A percentile compares a stretch with the other conserved stretches of the same genome.
phyloP scores from a whole-genome alignment of 345 rosid species.

The Erodium maritimum region DNA sequence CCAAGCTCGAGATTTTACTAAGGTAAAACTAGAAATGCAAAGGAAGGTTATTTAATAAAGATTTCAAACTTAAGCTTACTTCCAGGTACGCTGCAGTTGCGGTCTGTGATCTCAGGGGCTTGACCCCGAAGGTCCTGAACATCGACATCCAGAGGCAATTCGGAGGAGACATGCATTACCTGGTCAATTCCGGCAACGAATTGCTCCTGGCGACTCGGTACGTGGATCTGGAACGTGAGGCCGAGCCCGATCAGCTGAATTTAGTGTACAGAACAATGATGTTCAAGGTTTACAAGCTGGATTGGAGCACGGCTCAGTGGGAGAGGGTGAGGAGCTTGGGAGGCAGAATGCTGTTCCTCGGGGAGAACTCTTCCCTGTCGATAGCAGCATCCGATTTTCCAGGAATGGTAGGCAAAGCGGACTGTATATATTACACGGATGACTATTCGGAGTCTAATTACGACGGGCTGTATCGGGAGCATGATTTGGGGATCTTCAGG shows the following conservation, averaged over 20 bases:
- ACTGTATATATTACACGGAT: slow-evolving; percentile 43
- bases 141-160: slow-evolving; percentile 15
- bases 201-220: slow-evolving; percentile 29
- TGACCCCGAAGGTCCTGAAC: slow-evolving; percentile 18
- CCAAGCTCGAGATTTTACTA: too few relatives aligned
- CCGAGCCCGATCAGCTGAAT: slow-evolving; percentile 15
- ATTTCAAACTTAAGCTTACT: too few relatives aligned
- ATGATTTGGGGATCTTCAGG: slow-evolving; percentile 45
- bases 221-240: slow-evolving; percentile 16
- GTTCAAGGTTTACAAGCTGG: slow-evolving; percentile 37
- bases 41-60: too few relatives aligned
- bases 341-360: slow-evolving; percentile 29
- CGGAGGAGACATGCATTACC: slow-evolving; percentile 44
- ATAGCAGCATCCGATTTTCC: slow-evolving; percentile 34
- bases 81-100: slow-evolving; percentile 25
- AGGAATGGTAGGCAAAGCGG: slow-evolving; percentile 27
- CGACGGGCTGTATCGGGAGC: slow-evolving; percentile 23
- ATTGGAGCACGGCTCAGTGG: slow-evolving; percentile 23
- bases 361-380: slow-evolving; percentile 36
- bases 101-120: slow-evolving; percentile 24
- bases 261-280: slow-evolving; percentile 22
- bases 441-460: slow-evolving; percentile 33
- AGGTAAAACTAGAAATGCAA: too few relatives aligned
- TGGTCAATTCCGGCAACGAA: slow-evolving; percentile 35
- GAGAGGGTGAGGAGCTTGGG: slow-evolving; percentile 25